Percentiles rank a stretch among this genome's conserved stretches.
Conservation (phyloP, 176 grass and related monocot genomes). For the Chrysopogon serrulatus region DNA sequence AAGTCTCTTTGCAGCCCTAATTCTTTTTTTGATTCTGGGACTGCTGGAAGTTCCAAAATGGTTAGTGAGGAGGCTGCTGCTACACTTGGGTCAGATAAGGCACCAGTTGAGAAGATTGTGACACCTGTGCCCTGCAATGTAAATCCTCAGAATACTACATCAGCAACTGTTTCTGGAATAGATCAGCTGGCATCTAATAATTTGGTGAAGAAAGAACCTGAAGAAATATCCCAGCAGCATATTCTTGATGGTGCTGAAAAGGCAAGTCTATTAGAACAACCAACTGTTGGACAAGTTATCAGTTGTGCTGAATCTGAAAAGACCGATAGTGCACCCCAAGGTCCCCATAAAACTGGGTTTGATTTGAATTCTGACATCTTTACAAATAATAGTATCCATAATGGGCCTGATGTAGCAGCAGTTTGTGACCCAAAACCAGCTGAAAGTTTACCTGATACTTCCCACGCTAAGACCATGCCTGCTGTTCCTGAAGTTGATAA, state of each 20-base stretch:
- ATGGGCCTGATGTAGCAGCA: not conserved
- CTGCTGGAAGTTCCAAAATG: conserved; percentile 16
- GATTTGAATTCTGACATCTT: conserved; percentile 36
- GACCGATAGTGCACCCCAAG: not conserved
- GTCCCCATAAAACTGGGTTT: conserved; percentile 7
- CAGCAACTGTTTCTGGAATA: conserved; percentile 13
- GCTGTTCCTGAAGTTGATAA: conserved; percentile 24
- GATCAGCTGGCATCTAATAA: not conserved
- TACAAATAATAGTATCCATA: conserved; percentile 3
- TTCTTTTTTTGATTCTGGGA: conserved; percentile 12
- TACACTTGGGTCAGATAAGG: conserved; percentile 8
- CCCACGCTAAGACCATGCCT: not conserved
- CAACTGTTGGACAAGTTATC: conserved; percentile 12
- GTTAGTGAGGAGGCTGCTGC: not conserved
- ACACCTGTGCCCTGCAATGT: not conserved
- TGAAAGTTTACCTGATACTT: conserved; percentile 1
- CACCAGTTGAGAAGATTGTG: conserved; percentile 10
- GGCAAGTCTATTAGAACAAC: not conserved
- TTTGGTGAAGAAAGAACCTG: conserved; percentile 44
- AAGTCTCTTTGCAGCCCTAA: conserved; percentile 1
- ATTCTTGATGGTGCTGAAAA: conserved; percentile 15
- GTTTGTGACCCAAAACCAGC: not conserved
- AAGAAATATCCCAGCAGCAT: conserved; percentile 20
- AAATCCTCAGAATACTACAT: conserved; percentile 5
- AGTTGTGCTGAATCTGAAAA: conserved; percentile 16